Evolutionary conservation across 1,284 basidiomycete species (phyloP).

Genomic region (Leccinum ponderosum): DNA sequence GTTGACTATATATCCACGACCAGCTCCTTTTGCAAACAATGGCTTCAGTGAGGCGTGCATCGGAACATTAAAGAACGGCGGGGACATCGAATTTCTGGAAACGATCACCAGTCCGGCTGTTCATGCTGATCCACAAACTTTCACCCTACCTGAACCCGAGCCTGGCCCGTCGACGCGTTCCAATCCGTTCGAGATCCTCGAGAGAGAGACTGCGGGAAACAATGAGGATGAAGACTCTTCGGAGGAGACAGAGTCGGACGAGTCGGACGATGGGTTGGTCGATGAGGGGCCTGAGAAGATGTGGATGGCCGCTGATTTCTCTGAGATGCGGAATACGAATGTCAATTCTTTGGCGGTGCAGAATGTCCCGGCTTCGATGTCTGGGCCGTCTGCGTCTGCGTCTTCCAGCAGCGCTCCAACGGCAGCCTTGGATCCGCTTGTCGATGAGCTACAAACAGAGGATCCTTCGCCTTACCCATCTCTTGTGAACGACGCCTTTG

Average conservation of each 20-base stretch:
- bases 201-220: slow-evolving; percentile 4
- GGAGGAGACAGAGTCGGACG: slow-evolving; percentile 10
- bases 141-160: neutral
- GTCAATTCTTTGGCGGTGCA: slow-evolving; percentile 5
- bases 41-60: slow-evolving; percentile 37
- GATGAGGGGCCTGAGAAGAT: slow-evolving; percentile 28
- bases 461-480: neutral
- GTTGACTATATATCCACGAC: slow-evolving; percentile 1
- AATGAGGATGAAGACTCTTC: slow-evolving; percentile 7
- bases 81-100: slow-evolving; percentile 44
- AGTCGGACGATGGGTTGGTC: slow-evolving; percentile 11
- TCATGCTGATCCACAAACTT: neutral
- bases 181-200: slow-evolving; percentile 21
- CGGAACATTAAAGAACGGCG: slow-evolving; percentile 29
- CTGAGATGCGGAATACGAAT: neutral
- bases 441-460: neutral
- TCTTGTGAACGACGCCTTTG: slow-evolving; percentile 18
- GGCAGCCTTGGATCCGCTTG: neutral
- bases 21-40: slow-evolving; percentile 47
- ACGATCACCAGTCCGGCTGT: neutral
- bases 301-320: slow-evolving; percentile 27
- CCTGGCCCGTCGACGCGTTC: slow-evolving; percentile 3
- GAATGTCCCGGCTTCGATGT: neutral
- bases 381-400: neutral
- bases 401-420: neutral